A percentile compares a stretch with the other conserved stretches of the same genome.
Evolutionary conservation across 441 rosid genomes (phyloP).

Genomic region (Gossypium aridum): DNA sequence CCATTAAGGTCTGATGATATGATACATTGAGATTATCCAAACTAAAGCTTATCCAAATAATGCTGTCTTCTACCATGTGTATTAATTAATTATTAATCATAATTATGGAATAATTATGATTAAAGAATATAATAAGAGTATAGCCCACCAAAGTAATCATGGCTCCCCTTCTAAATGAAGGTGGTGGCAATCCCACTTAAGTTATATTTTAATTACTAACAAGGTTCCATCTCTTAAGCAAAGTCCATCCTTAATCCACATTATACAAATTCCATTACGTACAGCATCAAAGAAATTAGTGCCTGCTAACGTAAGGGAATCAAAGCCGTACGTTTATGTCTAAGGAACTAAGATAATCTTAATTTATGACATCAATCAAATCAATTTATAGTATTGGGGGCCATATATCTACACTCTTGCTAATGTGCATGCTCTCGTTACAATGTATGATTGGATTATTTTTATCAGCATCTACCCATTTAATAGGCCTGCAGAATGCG

Average conservation of each 20-base stretch:
- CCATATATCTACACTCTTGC: no score
- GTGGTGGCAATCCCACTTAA: constrained; percentile 26
- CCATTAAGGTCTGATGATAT: no score
- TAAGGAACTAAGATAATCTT: not conserved
- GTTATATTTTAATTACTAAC: not conserved
- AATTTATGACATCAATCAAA: not conserved
- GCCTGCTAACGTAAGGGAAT: constrained; percentile 13
- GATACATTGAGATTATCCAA: not conserved
- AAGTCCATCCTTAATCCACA: not conserved
- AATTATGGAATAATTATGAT: not conserved
- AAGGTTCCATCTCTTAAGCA: not conserved
- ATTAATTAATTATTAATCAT: not conserved
- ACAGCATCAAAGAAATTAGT: not conserved
- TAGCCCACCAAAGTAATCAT: constrained; percentile 18
- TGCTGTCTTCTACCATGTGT: constrained; percentile 8
- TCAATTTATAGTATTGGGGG: not conserved
- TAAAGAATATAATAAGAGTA: not conserved
- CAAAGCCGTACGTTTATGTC: not conserved
- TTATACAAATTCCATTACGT: not conserved
- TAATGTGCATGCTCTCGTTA: no score
- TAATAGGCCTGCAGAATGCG: accelerated
- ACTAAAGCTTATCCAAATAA: constrained; percentile 20
- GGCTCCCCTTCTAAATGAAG: constrained; percentile 10
- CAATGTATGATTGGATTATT: no score
- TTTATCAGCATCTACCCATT: no score